Percentiles rank a stretch among this genome's conserved stretches.
Evolutionary conservation across 768 basidiomycete species (phyloP).

Genomic region (Lactarius trivialis): DNA sequence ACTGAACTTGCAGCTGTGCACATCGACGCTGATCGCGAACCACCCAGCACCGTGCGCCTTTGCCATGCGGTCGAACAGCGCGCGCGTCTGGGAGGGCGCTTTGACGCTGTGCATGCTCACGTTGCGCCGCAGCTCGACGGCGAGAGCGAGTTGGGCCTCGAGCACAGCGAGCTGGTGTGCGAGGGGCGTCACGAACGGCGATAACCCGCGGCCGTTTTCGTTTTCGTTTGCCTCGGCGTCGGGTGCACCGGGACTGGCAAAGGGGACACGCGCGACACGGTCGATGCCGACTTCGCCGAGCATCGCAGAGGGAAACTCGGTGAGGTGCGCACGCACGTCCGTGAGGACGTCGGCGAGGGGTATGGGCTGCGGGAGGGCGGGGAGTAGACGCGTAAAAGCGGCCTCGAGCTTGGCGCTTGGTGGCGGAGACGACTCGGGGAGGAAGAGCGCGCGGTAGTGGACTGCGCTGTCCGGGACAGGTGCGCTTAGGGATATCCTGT

Average conservation of each 20-base stretch:
- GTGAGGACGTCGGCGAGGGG: constrained; percentile 51
- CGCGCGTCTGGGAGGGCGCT: constrained; percentile 58
- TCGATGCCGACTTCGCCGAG: constrained; percentile 94
- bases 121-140: constrained; percentile 68
- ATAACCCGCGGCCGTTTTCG: constrained; percentile 44
- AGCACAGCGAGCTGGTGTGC: constrained; percentile 77
- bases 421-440: constrained; percentile 30
- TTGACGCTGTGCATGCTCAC: constrained; percentile 88
- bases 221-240: neutral
- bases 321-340: constrained; percentile 55
- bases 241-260: constrained; percentile 29
- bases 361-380: constrained; percentile 65
- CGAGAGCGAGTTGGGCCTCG: constrained; percentile 79
- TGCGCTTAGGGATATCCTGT: constrained; percentile 54
- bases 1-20: constrained; percentile 88
- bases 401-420: constrained; percentile 29
- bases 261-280: constrained; percentile 67
- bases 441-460: constrained; percentile 73
- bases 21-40: constrained; percentile 67
- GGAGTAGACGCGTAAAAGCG: constrained; percentile 51
- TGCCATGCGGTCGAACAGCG: constrained; percentile 55
- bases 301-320: constrained; percentile 63
- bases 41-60: constrained; percentile 52
- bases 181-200: constrained; percentile 73
- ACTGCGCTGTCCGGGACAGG: constrained; percentile 38